Percentiles rank a stretch among this genome's conserved stretches.
Evolutionary conservation across 2,329 filamentous ascomycete genomes (phyloP).

Genomic region (Alternaria metachromatica): DNA sequence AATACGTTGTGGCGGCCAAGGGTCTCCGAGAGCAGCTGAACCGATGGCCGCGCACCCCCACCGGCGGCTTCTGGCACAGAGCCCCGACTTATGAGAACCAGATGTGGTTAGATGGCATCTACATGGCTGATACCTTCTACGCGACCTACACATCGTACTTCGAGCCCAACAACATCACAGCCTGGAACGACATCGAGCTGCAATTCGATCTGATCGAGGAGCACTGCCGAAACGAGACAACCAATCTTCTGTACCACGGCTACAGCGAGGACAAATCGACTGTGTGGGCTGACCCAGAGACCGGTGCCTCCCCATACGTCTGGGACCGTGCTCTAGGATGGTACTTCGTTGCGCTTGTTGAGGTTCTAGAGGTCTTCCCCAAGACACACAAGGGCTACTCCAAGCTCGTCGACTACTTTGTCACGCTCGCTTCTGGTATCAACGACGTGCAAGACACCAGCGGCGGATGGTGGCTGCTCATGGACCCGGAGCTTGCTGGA

Average conservation of each 20-base stretch:
- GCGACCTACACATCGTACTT: slow-evolving; percentile 50
- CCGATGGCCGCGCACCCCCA: slow-evolving; percentile 57
- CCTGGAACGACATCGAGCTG: slow-evolving; percentile 52
- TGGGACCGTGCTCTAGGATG: slow-evolving; percentile 49
- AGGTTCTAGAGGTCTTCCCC: slow-evolving; percentile 58
- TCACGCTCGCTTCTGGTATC: slow-evolving; percentile 52
- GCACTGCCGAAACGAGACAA: slow-evolving; percentile 43
- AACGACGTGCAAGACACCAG: slow-evolving; percentile 52
- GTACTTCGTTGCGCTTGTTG: slow-evolving; percentile 52
- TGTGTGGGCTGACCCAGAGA: slow-evolving; percentile 46
- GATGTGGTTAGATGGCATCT: slow-evolving; percentile 65
- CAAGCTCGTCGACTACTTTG: slow-evolving; percentile 51
- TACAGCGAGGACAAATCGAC: slow-evolving; percentile 45
- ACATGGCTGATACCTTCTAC: slow-evolving; percentile 51
- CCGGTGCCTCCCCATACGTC: slow-evolving; percentile 46
- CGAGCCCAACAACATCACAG: slow-evolving; percentile 47
- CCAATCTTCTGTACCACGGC: slow-evolving; percentile 44
- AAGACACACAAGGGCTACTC: slow-evolving; percentile 45
- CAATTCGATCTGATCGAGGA: slow-evolving; percentile 47
- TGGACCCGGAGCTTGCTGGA: slow-evolving; percentile 57
- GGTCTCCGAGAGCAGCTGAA: slow-evolving; percentile 57
- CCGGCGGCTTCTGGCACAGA: slow-evolving; percentile 64
- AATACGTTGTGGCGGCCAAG: slow-evolving; percentile 59
- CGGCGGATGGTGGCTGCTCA: slow-evolving; percentile 66
- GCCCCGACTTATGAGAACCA: slow-evolving; percentile 58